phyloP scores from a whole-genome alignment of 257 asterid genomes.

The Handroanthus guayacan region DNA sequence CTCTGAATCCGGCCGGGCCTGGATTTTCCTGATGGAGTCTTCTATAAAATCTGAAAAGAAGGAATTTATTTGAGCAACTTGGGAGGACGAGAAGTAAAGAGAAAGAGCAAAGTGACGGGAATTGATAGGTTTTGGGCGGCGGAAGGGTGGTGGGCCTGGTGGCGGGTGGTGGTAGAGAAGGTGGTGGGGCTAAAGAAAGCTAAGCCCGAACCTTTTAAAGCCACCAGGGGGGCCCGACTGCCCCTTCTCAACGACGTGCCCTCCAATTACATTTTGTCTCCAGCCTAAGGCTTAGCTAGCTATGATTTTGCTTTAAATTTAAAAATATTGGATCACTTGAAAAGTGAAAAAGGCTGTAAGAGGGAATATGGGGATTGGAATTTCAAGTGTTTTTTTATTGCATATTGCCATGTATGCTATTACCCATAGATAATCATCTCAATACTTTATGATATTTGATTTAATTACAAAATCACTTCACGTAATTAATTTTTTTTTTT shows the following conservation, averaged over 20 bases:
- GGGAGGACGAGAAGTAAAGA: neutral
- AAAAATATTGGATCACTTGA: too few species aligned
- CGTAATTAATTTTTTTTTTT: too few species aligned
- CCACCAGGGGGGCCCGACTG: conserved; percentile 31
- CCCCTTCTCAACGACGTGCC: conserved; percentile 41
- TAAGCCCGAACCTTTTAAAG: conserved; percentile 14
- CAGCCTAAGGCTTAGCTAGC: too few species aligned
- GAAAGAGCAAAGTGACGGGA: neutral
- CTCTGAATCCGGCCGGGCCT: neutral
- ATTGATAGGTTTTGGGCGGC: neutral
- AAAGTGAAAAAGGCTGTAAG: too few species aligned
- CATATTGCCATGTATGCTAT: too few species aligned
- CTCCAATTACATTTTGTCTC: conserved; percentile 34
- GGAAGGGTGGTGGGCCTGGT: neutral
- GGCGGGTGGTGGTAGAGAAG: neutral
- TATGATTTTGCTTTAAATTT: too few species aligned
- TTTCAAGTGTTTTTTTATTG: too few species aligned
- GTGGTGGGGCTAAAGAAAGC: conserved; percentile 25
- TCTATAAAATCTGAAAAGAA: neutral
- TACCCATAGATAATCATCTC: too few species aligned
- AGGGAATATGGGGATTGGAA: too few species aligned
- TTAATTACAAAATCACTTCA: too few species aligned
- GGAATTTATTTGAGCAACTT: neutral
- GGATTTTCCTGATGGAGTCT: neutral
- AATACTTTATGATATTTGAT: too few species aligned